Evolutionary conservation across 2,329 filamentous ascomycete genomes (phyloP).

Genomic region (Colletotrichum sp.): DNA sequence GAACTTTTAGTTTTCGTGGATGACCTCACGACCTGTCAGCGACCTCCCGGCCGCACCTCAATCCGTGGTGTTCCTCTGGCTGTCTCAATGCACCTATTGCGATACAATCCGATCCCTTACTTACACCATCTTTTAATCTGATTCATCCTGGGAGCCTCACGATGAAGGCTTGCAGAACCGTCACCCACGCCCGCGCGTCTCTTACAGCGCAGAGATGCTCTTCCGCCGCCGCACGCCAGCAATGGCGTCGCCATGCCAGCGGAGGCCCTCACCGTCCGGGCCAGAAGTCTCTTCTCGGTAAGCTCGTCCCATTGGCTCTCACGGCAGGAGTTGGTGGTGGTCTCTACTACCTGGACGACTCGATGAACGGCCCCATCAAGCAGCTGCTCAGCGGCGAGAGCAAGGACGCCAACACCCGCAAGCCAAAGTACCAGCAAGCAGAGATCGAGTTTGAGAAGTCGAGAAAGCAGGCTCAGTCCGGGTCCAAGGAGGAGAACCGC

Average conservation of each 20-base stretch:
- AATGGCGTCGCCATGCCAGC: slow-evolving; percentile 7
- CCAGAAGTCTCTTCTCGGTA: not conserved
- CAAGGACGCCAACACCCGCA: not conserved
- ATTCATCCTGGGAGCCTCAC: not conserved
- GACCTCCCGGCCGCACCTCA: slow-evolving; percentile 1
- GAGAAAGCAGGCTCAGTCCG: slow-evolving; percentile 56
- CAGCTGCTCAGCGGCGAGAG: not conserved
- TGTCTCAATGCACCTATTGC: not conserved
- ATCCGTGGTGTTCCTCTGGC: not conserved
- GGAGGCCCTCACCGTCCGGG: not conserved
- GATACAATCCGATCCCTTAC: not conserved
- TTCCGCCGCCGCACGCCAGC: not conserved
- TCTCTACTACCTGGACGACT: slow-evolving; percentile 39
- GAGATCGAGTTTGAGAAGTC: slow-evolving; percentile 73
- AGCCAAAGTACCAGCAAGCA: slow-evolving; percentile 40
- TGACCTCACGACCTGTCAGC: slow-evolving; percentile 23
- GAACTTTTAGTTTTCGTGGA: slow-evolving; percentile 21
- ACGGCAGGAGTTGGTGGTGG: slow-evolving; percentile 36
- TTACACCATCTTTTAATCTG: not conserved
- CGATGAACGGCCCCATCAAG: slow-evolving; percentile 16
- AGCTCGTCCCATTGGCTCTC: not conserved
- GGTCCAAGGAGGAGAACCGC: slow-evolving; percentile 73
- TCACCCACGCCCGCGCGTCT: slow-evolving; percentile 11
- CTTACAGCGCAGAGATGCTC: slow-evolving; percentile 14
- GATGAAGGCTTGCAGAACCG: slow-evolving; percentile 15